These are phyloP conservation scores for Psidium friedrichsthalianum DNA, from an alignment of 345 rosid species.

Conservation along the genomic window DNA sequence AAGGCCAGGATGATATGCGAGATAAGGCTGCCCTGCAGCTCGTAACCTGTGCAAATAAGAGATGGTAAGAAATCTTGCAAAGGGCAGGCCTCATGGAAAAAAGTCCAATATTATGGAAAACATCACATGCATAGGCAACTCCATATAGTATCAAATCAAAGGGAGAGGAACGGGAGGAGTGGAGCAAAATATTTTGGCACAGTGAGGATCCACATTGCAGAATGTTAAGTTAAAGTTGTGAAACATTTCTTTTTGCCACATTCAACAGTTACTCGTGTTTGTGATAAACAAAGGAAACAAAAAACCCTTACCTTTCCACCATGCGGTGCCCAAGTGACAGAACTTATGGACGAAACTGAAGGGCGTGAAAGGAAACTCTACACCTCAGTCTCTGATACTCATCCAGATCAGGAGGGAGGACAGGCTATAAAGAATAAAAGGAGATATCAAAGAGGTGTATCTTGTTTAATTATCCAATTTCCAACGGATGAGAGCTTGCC, in stretches of 20 bases:
- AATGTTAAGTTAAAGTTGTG: not conserved
- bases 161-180: not conserved
- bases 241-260: not conserved
- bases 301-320: slow-evolving; percentile 61
- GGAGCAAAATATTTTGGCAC: not conserved
- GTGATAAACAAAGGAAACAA: not conserved
- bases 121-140: not conserved
- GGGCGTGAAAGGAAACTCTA: slow-evolving; percentile 94
- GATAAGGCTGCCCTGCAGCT: slow-evolving; percentile 66
- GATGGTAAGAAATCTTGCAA: not conserved
- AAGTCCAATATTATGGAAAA: not conserved
- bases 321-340: slow-evolving; percentile 65
- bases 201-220: not conserved
- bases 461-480: not conserved
- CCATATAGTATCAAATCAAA: not conserved
- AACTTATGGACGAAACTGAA: slow-evolving; percentile 81
- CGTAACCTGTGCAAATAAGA: slow-evolving; percentile 45
- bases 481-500: not conserved
- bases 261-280: not conserved
- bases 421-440: slow-evolving; percentile 37
- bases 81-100: not conserved
- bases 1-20: slow-evolving; percentile 87
- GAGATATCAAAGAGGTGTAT: not conserved
- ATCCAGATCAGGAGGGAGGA: slow-evolving; percentile 68
- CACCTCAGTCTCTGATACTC: slow-evolving; percentile 96